Evolutionary conservation across 176 grass and related monocot species (phyloP).

Genomic region (Rhipidocladum racemiflorum): DNA sequence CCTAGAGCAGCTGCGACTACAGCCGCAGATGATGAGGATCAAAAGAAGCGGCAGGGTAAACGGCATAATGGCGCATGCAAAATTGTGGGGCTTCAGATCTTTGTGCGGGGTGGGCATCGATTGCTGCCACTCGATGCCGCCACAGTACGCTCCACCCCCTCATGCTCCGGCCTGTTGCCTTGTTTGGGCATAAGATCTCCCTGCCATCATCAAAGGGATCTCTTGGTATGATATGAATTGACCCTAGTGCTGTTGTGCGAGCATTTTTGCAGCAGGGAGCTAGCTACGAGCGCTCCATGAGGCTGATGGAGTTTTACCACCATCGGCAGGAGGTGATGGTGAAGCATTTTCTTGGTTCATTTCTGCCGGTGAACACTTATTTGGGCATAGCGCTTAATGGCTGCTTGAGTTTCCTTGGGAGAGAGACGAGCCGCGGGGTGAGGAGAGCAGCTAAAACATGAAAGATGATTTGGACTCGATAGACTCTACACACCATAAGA

Average conservation of each 20-base stretch:
- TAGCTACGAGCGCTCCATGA: neutral
- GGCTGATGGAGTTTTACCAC: too few relatives aligned
- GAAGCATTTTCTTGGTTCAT: neutral
- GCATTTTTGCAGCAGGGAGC: neutral
- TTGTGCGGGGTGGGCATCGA: slow-evolving; percentile 29
- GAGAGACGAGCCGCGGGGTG: neutral
- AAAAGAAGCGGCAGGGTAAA: neutral
- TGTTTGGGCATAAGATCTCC: slow-evolving; percentile 38
- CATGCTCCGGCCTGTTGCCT: slow-evolving; percentile 20
- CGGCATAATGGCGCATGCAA: slow-evolving; percentile 55
- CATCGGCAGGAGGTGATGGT: neutral
- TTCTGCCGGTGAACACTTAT: neutral
- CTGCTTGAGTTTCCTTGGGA: neutral
- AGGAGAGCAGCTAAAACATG: neutral
- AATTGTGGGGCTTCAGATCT: slow-evolving; percentile 26
- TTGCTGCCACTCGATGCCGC: neutral
- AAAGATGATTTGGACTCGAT: neutral
- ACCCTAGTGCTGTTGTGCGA: neutral
- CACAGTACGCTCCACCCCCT: slow-evolving; percentile 30
- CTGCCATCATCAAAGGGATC: slow-evolving; percentile 40
- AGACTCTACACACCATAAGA: slow-evolving; percentile 6
- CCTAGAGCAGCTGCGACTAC: slow-evolving; percentile 8
- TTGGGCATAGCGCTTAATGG: neutral
- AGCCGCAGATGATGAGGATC: neutral
- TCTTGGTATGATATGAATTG: slow-evolving; percentile 43